Evolutionary conservation across 768 basidiomycete species (phyloP).

Genomic region (Phylloporus arenicola): DNA sequence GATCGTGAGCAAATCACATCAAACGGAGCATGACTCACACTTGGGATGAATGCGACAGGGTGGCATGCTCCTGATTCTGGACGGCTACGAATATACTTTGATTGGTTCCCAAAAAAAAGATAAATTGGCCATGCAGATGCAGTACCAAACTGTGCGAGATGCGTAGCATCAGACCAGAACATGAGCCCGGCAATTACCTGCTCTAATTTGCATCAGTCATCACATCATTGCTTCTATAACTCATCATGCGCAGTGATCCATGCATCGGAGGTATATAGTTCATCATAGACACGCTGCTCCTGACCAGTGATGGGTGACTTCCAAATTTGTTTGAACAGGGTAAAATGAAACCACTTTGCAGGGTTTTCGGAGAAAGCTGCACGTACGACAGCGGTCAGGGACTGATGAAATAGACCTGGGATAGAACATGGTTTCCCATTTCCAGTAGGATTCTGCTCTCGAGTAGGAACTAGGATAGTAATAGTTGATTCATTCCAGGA

Average conservation of each 20-base stretch:
- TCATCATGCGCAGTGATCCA: conserved; percentile 21
- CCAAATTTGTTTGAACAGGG: conserved; percentile 23
- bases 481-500: conserved; percentile 14
- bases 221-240: conserved; percentile 12
- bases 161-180: conserved; percentile 20
- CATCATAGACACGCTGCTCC: conserved; percentile 16
- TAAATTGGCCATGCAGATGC: conserved; percentile 7
- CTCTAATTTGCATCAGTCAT: conserved; percentile 13
- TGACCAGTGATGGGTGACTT: conserved; percentile 1
- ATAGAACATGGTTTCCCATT: conserved; percentile 18
- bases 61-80: neutral
- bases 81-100: neutral
- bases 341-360: conserved; percentile 19
- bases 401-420: conserved; percentile 25
- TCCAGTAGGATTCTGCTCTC: conserved; percentile 4
- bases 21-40: neutral
- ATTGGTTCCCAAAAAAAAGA: conserved; percentile 3
- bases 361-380: conserved; percentile 4
- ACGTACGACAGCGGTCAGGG: conserved; percentile 13
- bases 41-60: conserved; percentile 1
- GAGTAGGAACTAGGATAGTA: conserved; percentile 28
- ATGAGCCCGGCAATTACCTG: conserved; percentile 13
- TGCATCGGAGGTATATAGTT: conserved; percentile 22
- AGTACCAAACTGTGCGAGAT: conserved; percentile 12
- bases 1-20: neutral